Conservation (phyloP, 2,329 filamentous ascomycete species). For the Bipolaris bicolor region DNA sequence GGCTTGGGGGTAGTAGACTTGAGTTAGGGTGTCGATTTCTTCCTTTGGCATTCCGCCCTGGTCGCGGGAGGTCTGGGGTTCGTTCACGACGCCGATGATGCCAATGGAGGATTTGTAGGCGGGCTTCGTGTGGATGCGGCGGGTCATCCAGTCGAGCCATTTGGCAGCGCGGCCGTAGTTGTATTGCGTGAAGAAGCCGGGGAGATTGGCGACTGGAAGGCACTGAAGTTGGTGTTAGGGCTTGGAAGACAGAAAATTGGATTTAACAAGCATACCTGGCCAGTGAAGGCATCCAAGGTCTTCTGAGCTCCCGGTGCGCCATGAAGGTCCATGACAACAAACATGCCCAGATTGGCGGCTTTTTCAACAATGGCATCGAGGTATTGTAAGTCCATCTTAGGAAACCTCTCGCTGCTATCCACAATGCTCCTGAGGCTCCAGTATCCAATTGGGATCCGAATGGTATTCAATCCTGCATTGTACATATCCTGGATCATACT, state of each 20-base stretch:
- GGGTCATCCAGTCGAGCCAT: slow-evolving; percentile 64
- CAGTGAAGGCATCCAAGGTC: slow-evolving; percentile 56
- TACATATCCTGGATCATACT: slow-evolving; percentile 58
- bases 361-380: slow-evolving; percentile 56
- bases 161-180: slow-evolving; percentile 62
- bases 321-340: slow-evolving; percentile 62
- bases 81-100: slow-evolving; percentile 65
- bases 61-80: slow-evolving; percentile 52
- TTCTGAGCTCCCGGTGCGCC: slow-evolving; percentile 60
- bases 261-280: slow-evolving; percentile 38
- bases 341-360: slow-evolving; percentile 58
- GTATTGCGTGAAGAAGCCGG: slow-evolving; percentile 64
- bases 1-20: slow-evolving; percentile 58
- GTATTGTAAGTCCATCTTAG: slow-evolving; percentile 55
- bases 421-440: slow-evolving; percentile 62
- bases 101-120: slow-evolving; percentile 61
- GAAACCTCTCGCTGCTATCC: slow-evolving; percentile 58
- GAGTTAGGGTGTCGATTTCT: slow-evolving; percentile 36
- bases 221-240: slow-evolving; percentile 21
- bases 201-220: slow-evolving; percentile 13
- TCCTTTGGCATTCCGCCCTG: slow-evolving; percentile 16
- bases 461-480: slow-evolving; percentile 59
- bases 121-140: slow-evolving; percentile 56
- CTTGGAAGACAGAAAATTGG: not conserved
- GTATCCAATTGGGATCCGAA: slow-evolving; percentile 63